phyloP scores from a whole-genome alignment of 1,284 basidiomycete species.

The Mycena sp. region DNA sequence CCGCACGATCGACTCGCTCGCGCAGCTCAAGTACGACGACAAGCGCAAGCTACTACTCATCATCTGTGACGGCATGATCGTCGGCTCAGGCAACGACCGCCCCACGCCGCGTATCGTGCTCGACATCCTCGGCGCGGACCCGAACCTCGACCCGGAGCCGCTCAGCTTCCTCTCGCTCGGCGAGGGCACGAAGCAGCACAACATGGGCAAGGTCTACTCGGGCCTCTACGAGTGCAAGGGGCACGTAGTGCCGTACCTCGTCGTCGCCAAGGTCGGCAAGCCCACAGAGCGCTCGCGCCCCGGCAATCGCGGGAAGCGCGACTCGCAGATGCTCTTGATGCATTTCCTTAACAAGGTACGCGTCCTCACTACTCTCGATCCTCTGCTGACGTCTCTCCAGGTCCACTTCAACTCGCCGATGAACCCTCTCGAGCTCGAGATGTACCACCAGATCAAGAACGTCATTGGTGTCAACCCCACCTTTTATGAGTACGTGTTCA shows the following conservation, averaged over 20 bases:
- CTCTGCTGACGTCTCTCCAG: conserved; percentile 45
- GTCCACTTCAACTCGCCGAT: conserved; percentile 98
- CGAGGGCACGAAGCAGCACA: conserved; percentile 95
- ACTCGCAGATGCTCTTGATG: conserved; percentile 97
- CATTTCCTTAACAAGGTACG: conserved; percentile 94
- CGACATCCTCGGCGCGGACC: conserved; percentile 95
- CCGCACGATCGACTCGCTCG: conserved; percentile 93
- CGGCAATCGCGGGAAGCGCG: conserved; percentile 96
- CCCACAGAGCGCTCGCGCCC: conserved; percentile 93
- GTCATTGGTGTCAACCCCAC: conserved; percentile 99
- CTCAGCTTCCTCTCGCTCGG: conserved; percentile 94
- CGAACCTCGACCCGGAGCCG: conserved; percentile 93
- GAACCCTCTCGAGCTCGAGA: conserved; percentile 96
- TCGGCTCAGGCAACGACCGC: conserved; percentile 93
- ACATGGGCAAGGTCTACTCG: conserved; percentile 98
- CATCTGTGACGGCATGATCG: conserved; percentile 99
- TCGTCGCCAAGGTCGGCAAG: conserved; percentile 97
- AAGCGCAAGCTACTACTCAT: conserved; percentile 96
- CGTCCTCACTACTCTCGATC: conserved; percentile 6
- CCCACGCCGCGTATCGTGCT: conserved; percentile 94
- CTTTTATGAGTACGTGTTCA: conserved; percentile 98
- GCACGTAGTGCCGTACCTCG: conserved; percentile 96
- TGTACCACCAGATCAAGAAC: conserved; percentile 99
- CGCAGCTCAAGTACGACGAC: conserved; percentile 96
- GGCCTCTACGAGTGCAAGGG: conserved; percentile 95